Conservation (phyloP, 129 eudicot genomes). For the Mikania micrantha region DNA sequence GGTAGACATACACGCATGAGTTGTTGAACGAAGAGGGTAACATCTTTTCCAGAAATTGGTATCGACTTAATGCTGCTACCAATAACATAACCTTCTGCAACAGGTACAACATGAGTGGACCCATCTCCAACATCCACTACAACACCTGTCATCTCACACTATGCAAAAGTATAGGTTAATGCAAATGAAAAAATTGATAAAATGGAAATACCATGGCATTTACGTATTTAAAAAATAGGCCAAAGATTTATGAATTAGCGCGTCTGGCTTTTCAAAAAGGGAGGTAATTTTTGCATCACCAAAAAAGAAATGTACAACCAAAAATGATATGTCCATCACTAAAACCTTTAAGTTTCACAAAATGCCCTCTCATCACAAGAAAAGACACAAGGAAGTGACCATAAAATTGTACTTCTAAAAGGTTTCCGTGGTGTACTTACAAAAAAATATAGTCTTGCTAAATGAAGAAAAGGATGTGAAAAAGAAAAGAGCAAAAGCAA, state of each 20-base stretch:
- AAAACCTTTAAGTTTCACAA: not conserved
- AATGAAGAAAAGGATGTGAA: not conserved
- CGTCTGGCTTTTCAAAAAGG: not conserved
- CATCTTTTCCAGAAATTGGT: slow-evolving; percentile 78
- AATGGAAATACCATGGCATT: not conserved
- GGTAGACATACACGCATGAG: slow-evolving; percentile 67
- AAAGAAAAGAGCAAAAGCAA: not conserved
- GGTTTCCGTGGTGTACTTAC: not conserved
- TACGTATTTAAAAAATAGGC: not conserved
- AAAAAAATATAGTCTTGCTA: not conserved
- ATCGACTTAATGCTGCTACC: slow-evolving; percentile 95
- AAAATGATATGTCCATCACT: not conserved
- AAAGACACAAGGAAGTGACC: not conserved
- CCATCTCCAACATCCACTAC: slow-evolving; percentile 97
- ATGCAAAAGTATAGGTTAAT: slow-evolving; percentile 22
- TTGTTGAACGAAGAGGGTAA: slow-evolving; percentile 81
- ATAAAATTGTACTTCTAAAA: not conserved
- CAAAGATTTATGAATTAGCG: too few relatives aligned
- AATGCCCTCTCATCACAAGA: not conserved
- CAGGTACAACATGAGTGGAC: slow-evolving; percentile 95
- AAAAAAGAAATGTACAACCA: not conserved
- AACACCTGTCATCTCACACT: slow-evolving; percentile 99
- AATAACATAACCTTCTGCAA: slow-evolving; percentile 97
- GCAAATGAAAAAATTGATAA: not conserved
- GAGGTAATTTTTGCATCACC: not conserved